Percentiles rank a stretch among this genome's conserved stretches.
Evolutionary conservation across 345 rosid genomes (phyloP).

Genomic region (Eucalyptus pauciflora): DNA sequence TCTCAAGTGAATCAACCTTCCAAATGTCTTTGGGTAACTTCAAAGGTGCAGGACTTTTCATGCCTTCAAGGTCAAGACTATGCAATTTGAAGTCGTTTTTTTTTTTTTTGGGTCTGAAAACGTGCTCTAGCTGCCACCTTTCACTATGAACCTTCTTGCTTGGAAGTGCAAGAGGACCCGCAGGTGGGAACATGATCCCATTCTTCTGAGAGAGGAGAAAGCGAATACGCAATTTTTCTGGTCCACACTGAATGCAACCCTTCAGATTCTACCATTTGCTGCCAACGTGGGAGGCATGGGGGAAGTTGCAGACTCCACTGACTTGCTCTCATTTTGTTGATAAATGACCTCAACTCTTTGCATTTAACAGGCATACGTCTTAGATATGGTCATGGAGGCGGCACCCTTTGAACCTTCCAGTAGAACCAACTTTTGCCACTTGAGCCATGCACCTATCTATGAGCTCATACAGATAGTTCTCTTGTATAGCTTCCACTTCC

Average conservation of each 20-base stretch:
- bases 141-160: background rate
- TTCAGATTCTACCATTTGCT: background rate
- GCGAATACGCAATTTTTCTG: background rate
- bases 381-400: slow-evolving; percentile 29
- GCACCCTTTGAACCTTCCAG: slow-evolving; percentile 14
- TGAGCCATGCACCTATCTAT: slow-evolving; percentile 18
- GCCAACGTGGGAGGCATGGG: background rate
- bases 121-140: background rate
- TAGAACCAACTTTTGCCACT: slow-evolving; percentile 1
- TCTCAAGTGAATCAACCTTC: background rate
- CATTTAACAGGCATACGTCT: slow-evolving; percentile 15
- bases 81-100: background rate
- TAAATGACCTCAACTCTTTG: background rate
- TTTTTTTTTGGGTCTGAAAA: too few relatives aligned
- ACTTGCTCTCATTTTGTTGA: background rate
- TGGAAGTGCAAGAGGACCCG: background rate
- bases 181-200: background rate
- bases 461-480: slow-evolving; percentile 11
- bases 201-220: background rate
- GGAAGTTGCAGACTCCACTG: background rate
- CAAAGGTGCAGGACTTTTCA: background rate
- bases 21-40: background rate
- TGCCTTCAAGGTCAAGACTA: background rate
- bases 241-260: background rate
- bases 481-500: slow-evolving; percentile 14